These are phyloP conservation scores for Wallacemonas collosoma DNA, from an alignment of 208 protist genomes.

Conservation along the genomic window DNA sequence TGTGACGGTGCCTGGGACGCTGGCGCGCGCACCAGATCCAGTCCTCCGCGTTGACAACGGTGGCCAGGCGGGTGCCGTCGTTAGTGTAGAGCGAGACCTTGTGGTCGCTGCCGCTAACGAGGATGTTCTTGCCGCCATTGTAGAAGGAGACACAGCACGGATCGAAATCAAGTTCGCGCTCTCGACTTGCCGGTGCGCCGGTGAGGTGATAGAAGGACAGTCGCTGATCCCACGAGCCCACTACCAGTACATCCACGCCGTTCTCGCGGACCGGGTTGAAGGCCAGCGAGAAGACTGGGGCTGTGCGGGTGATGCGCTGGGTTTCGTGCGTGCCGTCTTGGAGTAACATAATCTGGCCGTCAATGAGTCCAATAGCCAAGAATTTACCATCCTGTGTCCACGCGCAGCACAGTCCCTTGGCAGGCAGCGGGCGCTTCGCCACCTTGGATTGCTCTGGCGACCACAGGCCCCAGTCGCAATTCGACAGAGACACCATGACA, in stretches of 20 bases:
- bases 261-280: conserved; percentile 93
- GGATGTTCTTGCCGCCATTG: conserved; percentile 92
- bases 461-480: conserved; percentile 96
- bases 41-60: conserved; percentile 67
- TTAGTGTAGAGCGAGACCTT: conserved; percentile 91
- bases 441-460: conserved; percentile 91
- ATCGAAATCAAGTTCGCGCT: conserved; percentile 92
- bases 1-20: conserved; percentile 76
- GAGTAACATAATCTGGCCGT: conserved; percentile 76
- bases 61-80: conserved; percentile 87
- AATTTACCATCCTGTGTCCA: conserved; percentile 95
- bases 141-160: conserved; percentile 94
- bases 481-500: conserved; percentile 90
- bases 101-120: conserved; percentile 92
- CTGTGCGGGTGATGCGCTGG: conserved; percentile 65
- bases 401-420: conserved; percentile 87
- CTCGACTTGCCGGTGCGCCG: conserved; percentile 66
- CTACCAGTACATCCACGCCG: conserved; percentile 89
- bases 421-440: conserved; percentile 81
- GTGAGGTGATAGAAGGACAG: conserved; percentile 95
- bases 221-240: conserved; percentile 95
- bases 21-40: conserved; percentile 88
- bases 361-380: conserved; percentile 92
- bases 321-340: conserved; percentile 55
- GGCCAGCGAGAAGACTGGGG: conserved; percentile 93